Base-by-base conservation (phyloP, 768 basidiomycete species). In the Suillus spraguei region DNA sequence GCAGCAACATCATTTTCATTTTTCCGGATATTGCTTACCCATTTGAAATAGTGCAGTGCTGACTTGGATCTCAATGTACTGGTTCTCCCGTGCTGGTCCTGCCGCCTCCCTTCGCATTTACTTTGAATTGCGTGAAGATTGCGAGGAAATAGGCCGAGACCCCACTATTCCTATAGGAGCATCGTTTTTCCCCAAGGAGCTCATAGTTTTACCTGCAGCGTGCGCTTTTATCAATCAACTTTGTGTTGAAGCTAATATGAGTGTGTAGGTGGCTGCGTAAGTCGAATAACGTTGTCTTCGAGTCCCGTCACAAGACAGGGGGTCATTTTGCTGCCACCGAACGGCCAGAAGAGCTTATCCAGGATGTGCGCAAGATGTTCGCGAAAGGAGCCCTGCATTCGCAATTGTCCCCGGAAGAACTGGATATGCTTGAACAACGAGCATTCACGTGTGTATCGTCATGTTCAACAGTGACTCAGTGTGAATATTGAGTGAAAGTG, bases 301-400 rank as follows among this genome's bases (percentile, higher is more conserved):
- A 82, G 64, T 73, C 78, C 4, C 73, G 79, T 20, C 87, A 88
- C 60, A 74, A 75, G 1, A 69, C 69, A 7, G 87, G 87, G 5
- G 86, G 87, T 2, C 87, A 88, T 70, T 88, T 88, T 67, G 83
- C 85, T 9, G 80, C 86, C 0, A 68, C 81, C 64, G 87, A 88
- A 66, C 72, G 68, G 47, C 85, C 87, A 0, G 74, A 80, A 5
- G 72, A 72, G 3, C 75, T 89, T 17, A 85, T 77, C 0, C 76
- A 67, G 1, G 87, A 87, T 66, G 59, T 88, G 55, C 74, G 82
- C 35, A 81, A 76, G 66, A 87, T 87, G 85, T 88, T 87, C 71
- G 81, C 81, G 42, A 82, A 76, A 61, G 77, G 13, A 82, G 85
- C 0, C 79, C 79, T 36, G 83, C 83, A 2, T 82, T 77, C 65